Conservation (phyloP, 345 rosid species). For the Populus euphratica region DNA sequence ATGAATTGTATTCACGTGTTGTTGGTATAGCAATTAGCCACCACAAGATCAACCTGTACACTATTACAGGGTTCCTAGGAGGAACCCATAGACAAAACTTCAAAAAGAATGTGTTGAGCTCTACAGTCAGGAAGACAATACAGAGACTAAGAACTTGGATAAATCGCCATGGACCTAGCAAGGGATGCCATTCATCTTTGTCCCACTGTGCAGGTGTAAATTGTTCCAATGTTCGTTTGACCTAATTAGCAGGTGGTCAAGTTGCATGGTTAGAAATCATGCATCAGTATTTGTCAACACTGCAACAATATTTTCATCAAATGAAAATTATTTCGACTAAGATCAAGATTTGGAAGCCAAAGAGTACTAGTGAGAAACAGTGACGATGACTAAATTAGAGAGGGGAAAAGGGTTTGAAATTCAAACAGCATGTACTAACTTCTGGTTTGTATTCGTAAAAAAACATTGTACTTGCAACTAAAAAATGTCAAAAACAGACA, state of each 20-base stretch:
- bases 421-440: neutral
- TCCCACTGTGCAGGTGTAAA: constrained; percentile 99
- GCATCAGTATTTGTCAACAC: neutral
- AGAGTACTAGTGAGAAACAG: neutral
- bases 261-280: neutral
- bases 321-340: neutral
- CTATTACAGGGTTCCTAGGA: constrained; percentile 83
- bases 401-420: neutral
- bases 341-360: neutral
- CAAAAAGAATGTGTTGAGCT: constrained; percentile 94
- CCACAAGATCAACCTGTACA: constrained; percentile 91
- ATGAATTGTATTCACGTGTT: constrained; percentile 90
- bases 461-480: too few relatives aligned
- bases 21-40: constrained; percentile 98
- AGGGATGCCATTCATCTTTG: constrained; percentile 97
- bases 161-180: constrained; percentile 97
- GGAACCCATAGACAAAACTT: constrained; percentile 98
- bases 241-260: constrained; percentile 38
- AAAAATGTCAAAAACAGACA: neutral
- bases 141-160: constrained; percentile 91
- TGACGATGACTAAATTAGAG: neutral
- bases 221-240: constrained; percentile 82
- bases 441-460: neutral
- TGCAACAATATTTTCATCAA: neutral
- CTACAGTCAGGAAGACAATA: constrained; percentile 77